phyloP scores from a whole-genome alignment of 257 asterid species.

The Petunia secreta region DNA sequence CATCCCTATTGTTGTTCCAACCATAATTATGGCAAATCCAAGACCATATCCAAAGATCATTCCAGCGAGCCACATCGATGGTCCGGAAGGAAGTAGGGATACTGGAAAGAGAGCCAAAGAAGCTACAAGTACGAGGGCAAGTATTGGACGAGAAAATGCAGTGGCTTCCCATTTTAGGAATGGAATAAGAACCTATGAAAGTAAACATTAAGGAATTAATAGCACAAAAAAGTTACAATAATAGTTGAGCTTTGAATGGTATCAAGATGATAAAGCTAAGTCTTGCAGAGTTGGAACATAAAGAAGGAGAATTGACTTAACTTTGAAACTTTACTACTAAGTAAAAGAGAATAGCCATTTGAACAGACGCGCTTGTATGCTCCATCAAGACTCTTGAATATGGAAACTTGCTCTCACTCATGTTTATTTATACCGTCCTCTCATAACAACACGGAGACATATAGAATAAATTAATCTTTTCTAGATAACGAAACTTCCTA shows the following conservation, averaged over 20 bases:
- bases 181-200: conserved; percentile 69
- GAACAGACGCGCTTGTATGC: neutral
- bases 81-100: conserved; percentile 85
- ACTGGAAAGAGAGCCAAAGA: conserved; percentile 88
- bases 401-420: neutral
- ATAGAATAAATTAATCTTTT: neutral
- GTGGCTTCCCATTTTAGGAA: conserved; percentile 91
- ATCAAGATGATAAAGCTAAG: neutral
- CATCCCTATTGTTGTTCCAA: conserved; percentile 89
- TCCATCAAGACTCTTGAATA: neutral
- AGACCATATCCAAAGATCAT: conserved; percentile 93
- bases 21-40: conserved; percentile 87
- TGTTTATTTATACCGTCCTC: neutral
- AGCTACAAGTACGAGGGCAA: conserved; percentile 74
- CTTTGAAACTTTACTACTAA: neutral
- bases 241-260: neutral
- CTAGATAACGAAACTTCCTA: neutral
- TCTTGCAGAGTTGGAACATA: neutral
- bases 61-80: conserved; percentile 98
- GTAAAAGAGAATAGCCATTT: neutral
- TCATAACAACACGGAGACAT: neutral
- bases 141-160: conserved; percentile 82
- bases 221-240: neutral
- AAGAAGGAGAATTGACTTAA: neutral
- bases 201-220: neutral